Conservation (phyloP, 2,329 filamentous ascomycete species). For the Zarea fungicola region DNA sequence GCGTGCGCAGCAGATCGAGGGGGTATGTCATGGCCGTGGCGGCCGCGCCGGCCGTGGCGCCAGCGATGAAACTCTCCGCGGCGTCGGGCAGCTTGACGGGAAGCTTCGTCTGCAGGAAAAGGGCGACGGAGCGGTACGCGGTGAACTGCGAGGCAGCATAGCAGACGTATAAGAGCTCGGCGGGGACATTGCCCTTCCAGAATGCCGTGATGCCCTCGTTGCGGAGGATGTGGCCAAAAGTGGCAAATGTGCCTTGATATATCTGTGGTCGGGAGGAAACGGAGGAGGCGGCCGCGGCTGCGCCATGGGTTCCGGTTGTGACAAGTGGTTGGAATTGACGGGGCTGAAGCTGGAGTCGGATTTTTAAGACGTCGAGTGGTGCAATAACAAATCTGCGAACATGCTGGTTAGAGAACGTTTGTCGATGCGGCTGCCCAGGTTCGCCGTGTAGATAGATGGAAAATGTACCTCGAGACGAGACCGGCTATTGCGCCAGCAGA, state of each 20-base stretch:
- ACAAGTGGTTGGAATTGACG: conserved; percentile 73
- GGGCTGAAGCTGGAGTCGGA: conserved; percentile 88
- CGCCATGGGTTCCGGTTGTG: too few species aligned
- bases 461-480: conserved; percentile 80
- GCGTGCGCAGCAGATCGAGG: conserved; percentile 84
- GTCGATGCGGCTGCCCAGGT: conserved; percentile 8
- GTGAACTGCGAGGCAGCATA: conserved; percentile 90
- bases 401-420: conserved; percentile 15
- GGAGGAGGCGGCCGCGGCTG: conserved; percentile 24
- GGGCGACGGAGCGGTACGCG: conserved; percentile 70
- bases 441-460: too few species aligned
- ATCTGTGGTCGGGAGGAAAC: conserved; percentile 34
- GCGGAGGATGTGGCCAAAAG: conserved; percentile 68
- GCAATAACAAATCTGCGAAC: conserved; percentile 75
- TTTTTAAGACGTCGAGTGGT: conserved; percentile 96
- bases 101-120: conserved; percentile 54
- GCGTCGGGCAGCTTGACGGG: conserved; percentile 51
- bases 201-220: conserved; percentile 81
- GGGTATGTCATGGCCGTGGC: conserved; percentile 87
- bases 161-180: conserved; percentile 87
- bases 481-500: conserved; percentile 62
- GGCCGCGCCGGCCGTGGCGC: conserved; percentile 73
- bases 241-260: conserved; percentile 73
- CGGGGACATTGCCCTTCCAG: conserved; percentile 97
- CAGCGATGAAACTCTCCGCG: conserved; percentile 76